Evolutionary conservation across 2,329 filamentous ascomycete species (phyloP), one percentile per base, ranked within the genome.

Genomic region (Arthrobotrys pseudoclavata): DNA sequence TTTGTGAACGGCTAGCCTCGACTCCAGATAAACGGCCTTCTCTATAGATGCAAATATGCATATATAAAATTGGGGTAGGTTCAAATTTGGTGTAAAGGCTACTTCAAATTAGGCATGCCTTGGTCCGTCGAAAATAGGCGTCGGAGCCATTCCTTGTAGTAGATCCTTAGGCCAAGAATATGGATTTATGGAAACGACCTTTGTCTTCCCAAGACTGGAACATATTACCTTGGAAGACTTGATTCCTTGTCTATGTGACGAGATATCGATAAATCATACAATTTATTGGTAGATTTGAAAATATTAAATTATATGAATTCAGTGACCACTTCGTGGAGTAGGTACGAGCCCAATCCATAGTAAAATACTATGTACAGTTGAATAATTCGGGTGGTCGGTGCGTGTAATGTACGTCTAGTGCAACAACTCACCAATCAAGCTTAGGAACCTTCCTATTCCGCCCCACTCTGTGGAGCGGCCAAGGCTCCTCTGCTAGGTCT

Each of bases 91-190:
- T n/a, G n/a, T n/a, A n/a, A n/a, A n/a, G n/a, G n/a, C n/a, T n/a
- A n/a, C 29, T 20, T 37, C 29, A 20, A 57, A 40, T 42, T 60
- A 42, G 31, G 55, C 18, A 20, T 60, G 10, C 34, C 52, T 57
- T 20, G n/a, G 29, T 57, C 52, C 52, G 29, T 57, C 29, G 7
- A 37, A 22, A 57, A 37, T 15, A 29, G n/a, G 52, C 29, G 1
- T 37, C 34, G 34, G 55, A n/a, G 18, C 20, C 34, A 60, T 42
- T 60, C 55, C 55, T 7, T 60, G 55, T 4, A 42, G 55, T 34
- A 60, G 55, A 60, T 60, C 55, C 20, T 26, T 6, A 18, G 20
- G 29, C 52, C 29, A 22, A 37, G n/a, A n/a, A 37, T 31, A 6
- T 31, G 24, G 4, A 31, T 18, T 3, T 1, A 24, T 7, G 20